Evolutionary conservation across 106 monocot genomes (phyloP).

Genomic region (Dioscorea alata): DNA sequence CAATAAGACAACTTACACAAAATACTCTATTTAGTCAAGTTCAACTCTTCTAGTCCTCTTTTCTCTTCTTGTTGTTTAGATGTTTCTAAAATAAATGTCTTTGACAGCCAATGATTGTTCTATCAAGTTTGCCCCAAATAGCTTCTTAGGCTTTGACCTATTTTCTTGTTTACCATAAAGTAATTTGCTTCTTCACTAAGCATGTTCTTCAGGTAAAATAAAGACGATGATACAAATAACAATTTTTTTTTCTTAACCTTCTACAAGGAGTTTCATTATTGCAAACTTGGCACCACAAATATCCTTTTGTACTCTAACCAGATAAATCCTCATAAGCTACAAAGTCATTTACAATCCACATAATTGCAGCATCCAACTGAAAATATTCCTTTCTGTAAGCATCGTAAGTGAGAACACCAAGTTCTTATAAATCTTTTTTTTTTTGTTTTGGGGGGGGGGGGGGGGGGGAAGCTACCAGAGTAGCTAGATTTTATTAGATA

Average conservation of each 20-base stretch:
- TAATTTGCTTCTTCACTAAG: not conserved
- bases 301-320: not conserved
- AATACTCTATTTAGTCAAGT: not conserved
- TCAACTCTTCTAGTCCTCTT: not conserved
- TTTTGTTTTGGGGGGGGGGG: slow-evolving; percentile 14
- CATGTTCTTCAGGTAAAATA: not conserved
- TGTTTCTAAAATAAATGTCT: not conserved
- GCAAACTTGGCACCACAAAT: not conserved
- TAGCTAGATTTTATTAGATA: too few relatives aligned
- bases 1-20: not conserved
- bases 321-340: slow-evolving; percentile 3
- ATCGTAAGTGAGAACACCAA: slow-evolving; percentile 13
- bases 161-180: not conserved
- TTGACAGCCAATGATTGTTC: not conserved
- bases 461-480: too few relatives aligned
- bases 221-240: not conserved
- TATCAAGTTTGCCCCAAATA: not conserved
- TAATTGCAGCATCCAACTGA: not conserved
- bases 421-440: not conserved
- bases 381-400: not conserved
- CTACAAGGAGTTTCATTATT: not conserved
- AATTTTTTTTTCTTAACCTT: not conserved
- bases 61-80: not conserved
- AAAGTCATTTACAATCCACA: slow-evolving; percentile 19
- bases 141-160: not conserved